phyloP scores from a whole-genome alignment of 2,329 filamentous ascomycete species.

The Colletotrichum spinosum region DNA sequence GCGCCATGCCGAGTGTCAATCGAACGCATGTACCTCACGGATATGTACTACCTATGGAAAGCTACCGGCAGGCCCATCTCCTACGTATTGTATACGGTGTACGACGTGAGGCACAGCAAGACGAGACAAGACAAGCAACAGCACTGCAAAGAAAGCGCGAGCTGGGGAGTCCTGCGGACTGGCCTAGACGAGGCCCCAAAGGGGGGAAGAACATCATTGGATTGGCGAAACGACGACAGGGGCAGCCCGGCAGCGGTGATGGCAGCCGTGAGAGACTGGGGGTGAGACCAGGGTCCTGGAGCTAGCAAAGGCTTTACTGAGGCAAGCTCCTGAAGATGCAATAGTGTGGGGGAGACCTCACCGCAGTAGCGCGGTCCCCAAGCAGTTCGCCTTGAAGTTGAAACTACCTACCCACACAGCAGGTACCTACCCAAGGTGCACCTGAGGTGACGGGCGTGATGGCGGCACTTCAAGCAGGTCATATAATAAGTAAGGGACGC shows the following conservation, averaged over 20 bases:
- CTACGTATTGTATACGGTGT: not conserved
- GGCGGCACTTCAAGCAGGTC: too few relatives aligned
- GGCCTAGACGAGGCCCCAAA: not conserved
- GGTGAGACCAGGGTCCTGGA: conserved; percentile 1
- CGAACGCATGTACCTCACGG: too few relatives aligned
- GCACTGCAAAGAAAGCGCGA: conserved; percentile 3
- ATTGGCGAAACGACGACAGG: conserved; percentile 32
- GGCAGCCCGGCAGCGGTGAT: conserved; percentile 19
- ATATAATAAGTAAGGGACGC: too few relatives aligned
- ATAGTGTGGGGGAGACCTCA: too few relatives aligned
- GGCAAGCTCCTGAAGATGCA: conserved; percentile 1
- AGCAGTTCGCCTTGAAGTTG: too few relatives aligned
- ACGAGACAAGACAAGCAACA: conserved; percentile 15
- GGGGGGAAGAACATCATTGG: conserved; percentile 7
- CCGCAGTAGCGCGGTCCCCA: too few relatives aligned
- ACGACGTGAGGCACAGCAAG: not conserved
- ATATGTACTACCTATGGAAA: not conserved
- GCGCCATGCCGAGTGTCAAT: too few relatives aligned
- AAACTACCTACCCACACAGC: too few relatives aligned
- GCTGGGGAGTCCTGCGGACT: conserved; percentile 2
- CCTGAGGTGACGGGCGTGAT: too few relatives aligned
- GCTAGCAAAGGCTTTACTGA: not conserved
- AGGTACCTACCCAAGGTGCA: too few relatives aligned
- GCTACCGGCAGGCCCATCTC: not conserved
- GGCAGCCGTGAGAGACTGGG: conserved; percentile 31